phyloP scores from a whole-genome alignment of 768 basidiomycete species.

The Russula griseocarnosa region DNA sequence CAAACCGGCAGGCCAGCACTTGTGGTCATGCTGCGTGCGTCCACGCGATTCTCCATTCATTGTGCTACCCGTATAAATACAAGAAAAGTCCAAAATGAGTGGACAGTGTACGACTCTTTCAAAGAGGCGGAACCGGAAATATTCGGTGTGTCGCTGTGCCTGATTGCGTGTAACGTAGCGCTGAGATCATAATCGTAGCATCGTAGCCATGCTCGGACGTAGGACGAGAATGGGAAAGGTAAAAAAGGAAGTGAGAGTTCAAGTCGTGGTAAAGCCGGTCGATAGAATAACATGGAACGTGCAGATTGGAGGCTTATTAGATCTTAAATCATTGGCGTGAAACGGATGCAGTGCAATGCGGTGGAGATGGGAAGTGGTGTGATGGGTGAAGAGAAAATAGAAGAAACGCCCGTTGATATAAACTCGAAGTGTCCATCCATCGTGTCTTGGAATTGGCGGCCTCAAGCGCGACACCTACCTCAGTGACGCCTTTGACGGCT shows the following conservation, averaged over 20 bases:
- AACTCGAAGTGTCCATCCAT: background rate
- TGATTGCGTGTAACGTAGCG: background rate
- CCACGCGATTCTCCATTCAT: background rate
- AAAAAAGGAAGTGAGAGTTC: background rate
- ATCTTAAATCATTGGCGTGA: slow-evolving; percentile 21
- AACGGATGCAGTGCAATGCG: slow-evolving; percentile 9
- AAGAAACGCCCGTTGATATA: slow-evolving; percentile 2
- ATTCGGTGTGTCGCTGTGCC: slow-evolving; percentile 5
- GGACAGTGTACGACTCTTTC: slow-evolving; percentile 10
- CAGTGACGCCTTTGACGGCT: slow-evolving; percentile 14
- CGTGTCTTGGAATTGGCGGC: background rate
- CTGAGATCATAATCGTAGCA: background rate
- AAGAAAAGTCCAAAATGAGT: slow-evolving; percentile 8
- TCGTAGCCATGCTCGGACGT: background rate
- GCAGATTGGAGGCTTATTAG: slow-evolving; percentile 21
- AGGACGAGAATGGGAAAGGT: background rate
- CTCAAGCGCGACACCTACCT: slow-evolving; percentile 6
- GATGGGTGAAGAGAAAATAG: background rate
- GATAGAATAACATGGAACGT: slow-evolving; percentile 18
- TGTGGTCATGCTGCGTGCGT: background rate
- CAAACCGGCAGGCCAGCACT: background rate
- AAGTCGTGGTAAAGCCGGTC: background rate
- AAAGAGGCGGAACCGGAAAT: slow-evolving; percentile 9
- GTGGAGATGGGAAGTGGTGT: background rate
- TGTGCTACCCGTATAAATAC: slow-evolving; percentile 13